These are phyloP conservation scores for Dipodascopsis tothii DNA, from an alignment of 805 yeast genomes.

Conservation along the genomic window DNA sequence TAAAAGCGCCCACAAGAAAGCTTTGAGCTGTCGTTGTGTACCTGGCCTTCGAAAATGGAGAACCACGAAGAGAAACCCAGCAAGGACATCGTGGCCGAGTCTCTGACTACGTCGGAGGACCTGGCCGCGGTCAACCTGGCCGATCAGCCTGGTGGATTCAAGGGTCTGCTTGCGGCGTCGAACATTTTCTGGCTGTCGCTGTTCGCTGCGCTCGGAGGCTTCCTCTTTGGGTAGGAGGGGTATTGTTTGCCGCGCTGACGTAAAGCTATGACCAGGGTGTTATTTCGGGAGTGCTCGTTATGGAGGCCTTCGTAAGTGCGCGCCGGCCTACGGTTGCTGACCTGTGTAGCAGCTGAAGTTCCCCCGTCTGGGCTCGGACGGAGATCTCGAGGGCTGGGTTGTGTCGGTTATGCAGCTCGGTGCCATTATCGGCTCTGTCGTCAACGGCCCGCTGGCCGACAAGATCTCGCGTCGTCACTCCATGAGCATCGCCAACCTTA, in stretches of 20 bases:
- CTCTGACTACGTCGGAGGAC: too few species aligned
- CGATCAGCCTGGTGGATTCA: too few species aligned
- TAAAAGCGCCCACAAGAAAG: too few species aligned
- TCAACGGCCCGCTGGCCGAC: conserved; percentile 20
- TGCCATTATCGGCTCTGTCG: conserved; percentile 21
- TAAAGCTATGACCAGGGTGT: conserved; percentile 27
- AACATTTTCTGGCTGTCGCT: conserved; percentile 23
- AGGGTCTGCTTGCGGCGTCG: conserved; percentile 22
- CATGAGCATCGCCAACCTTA: conserved; percentile 16
- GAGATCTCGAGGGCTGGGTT: conserved; percentile 22
- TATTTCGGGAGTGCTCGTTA: conserved; percentile 26
- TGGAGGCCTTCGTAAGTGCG: conserved; percentile 21
- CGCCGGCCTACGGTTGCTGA: neutral
- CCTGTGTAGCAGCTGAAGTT: conserved; percentile 1
- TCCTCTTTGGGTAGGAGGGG: conserved; percentile 24
- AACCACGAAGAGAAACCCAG: too few species aligned
- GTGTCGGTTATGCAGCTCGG: conserved; percentile 21
- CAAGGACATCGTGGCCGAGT: too few species aligned
- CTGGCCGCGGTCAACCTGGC: too few species aligned
- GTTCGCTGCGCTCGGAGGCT: conserved; percentile 29
- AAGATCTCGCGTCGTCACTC: conserved; percentile 17
- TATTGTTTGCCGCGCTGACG: neutral
- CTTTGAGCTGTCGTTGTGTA: too few species aligned
- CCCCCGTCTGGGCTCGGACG: conserved; percentile 16
- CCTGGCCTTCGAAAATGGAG: too few species aligned